phyloP scores from a whole-genome alignment of 352 stramenopile genomes.

The Aphanomyces cochlioides region DNA sequence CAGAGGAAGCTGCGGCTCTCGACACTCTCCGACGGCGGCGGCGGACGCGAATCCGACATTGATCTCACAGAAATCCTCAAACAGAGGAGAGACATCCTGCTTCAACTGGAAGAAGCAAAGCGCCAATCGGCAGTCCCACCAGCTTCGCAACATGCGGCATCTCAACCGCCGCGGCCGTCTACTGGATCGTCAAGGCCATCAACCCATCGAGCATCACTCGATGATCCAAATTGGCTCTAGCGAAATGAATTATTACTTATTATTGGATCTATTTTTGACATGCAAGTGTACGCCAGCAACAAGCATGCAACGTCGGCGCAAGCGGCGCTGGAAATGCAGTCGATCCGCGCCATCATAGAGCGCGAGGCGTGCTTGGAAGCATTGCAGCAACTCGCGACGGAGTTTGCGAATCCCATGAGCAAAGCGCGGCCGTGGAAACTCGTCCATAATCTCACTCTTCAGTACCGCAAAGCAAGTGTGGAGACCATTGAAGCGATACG shows the following conservation, averaged over 20 bases:
- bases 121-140: constrained; percentile 39
- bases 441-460: constrained; percentile 57
- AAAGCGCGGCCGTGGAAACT: constrained; percentile 39
- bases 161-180: too few relatives aligned
- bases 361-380: constrained; percentile 75
- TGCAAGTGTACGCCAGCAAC: too few relatives aligned
- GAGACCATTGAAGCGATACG: constrained; percentile 68
- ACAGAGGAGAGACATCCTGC: constrained; percentile 72
- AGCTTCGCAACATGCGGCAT: background rate
- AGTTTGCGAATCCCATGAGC: constrained; percentile 6
- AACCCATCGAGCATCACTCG: too few relatives aligned
- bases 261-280: background rate
- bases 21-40: constrained; percentile 32
- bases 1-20: constrained; percentile 11
- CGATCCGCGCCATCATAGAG: constrained; percentile 76
- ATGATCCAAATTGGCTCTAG: background rate
- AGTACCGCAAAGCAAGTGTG: constrained; percentile 57
- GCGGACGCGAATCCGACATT: constrained; percentile 72
- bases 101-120: constrained; percentile 60
- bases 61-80: constrained; percentile 66
- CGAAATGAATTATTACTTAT: constrained; percentile 1
- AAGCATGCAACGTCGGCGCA: background rate
- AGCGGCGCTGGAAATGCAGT: constrained; percentile 42
- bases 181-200: too few relatives aligned
- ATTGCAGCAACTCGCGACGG: constrained; percentile 50